A percentile compares a stretch with the other conserved stretches of the same genome.
Conservation (phyloP, 2,329 filamentous ascomycete species). For the Immersiporthe knoxdaviesiana region DNA sequence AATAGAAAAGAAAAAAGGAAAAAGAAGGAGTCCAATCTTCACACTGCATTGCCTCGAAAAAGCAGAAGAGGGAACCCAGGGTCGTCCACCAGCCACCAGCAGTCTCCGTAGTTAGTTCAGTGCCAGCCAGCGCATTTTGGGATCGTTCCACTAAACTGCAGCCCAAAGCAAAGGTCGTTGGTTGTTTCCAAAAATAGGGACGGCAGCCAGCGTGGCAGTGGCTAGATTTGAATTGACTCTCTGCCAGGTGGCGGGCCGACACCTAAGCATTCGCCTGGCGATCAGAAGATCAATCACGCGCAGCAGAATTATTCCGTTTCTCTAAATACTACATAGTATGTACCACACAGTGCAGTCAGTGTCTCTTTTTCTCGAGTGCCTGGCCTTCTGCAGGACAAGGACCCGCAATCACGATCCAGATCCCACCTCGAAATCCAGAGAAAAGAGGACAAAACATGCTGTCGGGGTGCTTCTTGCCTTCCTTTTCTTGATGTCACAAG, state of each 20-base stretch:
- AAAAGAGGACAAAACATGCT: not conserved
- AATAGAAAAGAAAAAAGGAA: not conserved
- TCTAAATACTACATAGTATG: not conserved
- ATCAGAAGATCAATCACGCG: not conserved
- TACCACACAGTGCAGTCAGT: not conserved
- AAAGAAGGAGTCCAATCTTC: not conserved
- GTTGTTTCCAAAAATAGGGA: constrained; percentile 16
- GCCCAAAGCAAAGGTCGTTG: not conserved
- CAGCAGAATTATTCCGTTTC: not conserved
- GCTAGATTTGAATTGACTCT: not conserved
- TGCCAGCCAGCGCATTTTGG: not conserved
- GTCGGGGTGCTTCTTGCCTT: not conserved
- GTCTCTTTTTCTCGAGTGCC: not conserved
- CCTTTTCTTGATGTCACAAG: not conserved
- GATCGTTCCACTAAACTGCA: not conserved
- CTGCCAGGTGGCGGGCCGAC: not conserved
- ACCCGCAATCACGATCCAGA: not conserved
- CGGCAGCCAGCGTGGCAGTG: constrained; percentile 3
- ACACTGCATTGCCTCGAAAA: not conserved
- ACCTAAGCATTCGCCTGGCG: constrained; percentile 3
- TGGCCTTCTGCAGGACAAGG: not conserved
- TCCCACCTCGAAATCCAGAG: not conserved
- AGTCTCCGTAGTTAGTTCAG: not conserved
- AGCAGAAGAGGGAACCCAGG: not conserved
- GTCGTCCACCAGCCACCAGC: not conserved